A percentile compares a stretch with the other conserved stretches of the same genome.
phyloP scores from a whole-genome alignment of 176 grass and related monocot genomes.

The Poa annua region DNA sequence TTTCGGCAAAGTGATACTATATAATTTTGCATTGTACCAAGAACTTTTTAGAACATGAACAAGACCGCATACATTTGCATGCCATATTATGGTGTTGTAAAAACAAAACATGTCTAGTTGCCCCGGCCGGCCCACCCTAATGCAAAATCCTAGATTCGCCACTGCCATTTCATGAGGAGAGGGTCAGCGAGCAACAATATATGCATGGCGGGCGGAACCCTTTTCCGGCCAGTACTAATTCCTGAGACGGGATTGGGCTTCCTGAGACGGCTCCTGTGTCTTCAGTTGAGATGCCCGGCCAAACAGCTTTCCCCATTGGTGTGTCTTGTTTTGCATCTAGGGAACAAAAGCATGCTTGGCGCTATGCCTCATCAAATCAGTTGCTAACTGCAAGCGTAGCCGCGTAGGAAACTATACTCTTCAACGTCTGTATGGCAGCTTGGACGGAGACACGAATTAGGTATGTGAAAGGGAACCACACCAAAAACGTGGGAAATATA shows the following conservation, averaged over 20 bases:
- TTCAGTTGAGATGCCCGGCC: not conserved
- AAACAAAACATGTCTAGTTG: no score
- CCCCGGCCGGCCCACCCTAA: no score
- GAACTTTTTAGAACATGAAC: no score
- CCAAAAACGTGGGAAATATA: not conserved
- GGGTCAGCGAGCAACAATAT: no score
- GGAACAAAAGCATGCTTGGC: constrained; percentile 29
- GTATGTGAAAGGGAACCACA: not conserved
- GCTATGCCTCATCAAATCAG: constrained; percentile 2
- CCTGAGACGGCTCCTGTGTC: constrained; percentile 5
- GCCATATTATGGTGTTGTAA: no score
- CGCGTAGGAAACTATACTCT: not conserved
- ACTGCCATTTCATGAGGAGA: no score
- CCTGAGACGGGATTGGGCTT: not conserved
- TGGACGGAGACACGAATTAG: constrained; percentile 7
- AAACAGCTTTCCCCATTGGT: not conserved
- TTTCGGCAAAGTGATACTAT: no score
- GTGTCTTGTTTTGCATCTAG: constrained; percentile 2
- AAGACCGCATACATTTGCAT: no score
- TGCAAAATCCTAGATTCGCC: no score
- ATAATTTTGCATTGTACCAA: no score
- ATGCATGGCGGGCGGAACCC: no score
- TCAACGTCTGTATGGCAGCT: not conserved
- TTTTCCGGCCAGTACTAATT: no score
- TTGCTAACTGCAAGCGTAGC: constrained; percentile 5